Evolutionary conservation across 2,329 filamentous ascomycete genomes (phyloP).

Genomic region (Plenodomus tracheiphilus): DNA sequence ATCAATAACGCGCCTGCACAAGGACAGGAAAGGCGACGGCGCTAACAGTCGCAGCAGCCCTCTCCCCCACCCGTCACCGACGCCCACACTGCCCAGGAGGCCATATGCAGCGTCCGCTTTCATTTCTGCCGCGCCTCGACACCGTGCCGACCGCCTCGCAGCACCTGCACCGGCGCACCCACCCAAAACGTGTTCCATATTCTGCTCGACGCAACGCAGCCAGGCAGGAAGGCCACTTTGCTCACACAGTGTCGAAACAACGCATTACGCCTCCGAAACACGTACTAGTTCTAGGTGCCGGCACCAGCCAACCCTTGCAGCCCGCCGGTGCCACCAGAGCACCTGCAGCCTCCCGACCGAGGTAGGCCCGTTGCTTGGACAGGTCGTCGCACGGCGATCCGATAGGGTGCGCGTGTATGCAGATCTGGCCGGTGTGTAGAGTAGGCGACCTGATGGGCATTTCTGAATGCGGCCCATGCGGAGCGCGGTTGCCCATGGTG

Average conservation of each 20-base stretch:
- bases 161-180: too few relatives aligned
- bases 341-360: not conserved
- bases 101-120: not conserved
- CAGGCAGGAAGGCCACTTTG: not conserved
- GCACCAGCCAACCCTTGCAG: not conserved
- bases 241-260: not conserved
- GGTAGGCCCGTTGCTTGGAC: not conserved
- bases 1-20: not conserved
- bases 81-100: not conserved
- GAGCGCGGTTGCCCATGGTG: too few relatives aligned
- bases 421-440: not conserved
- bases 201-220: not conserved
- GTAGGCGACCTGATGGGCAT: not conserved
- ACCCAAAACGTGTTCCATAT: not conserved
- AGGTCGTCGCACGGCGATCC: not conserved
- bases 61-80: not conserved
- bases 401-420: not conserved
- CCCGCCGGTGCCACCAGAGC: conserved; percentile 1
- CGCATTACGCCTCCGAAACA: conserved; percentile 1
- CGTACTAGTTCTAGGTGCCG: not conserved
- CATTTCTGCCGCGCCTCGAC: not conserved
- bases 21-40: not conserved
- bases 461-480: too few relatives aligned
- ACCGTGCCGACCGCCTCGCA: not conserved
- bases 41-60: not conserved